Evolutionary conservation across 805 yeast genomes (phyloP).

Genomic region (Candida railenensis): DNA sequence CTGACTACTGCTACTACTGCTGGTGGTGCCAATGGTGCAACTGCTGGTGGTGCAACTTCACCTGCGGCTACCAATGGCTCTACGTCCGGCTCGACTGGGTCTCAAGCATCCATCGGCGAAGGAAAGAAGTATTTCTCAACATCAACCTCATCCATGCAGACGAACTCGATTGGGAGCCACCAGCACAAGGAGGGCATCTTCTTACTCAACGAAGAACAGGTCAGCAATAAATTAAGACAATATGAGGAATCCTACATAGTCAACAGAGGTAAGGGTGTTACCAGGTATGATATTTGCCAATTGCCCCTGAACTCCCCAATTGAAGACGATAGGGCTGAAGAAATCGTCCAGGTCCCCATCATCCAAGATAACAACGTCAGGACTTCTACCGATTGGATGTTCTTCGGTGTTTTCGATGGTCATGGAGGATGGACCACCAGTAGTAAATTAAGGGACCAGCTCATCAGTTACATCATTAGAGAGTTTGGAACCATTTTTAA

Average conservation of each 20-base stretch:
- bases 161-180: constrained; percentile 40
- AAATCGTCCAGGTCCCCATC: constrained; percentile 71
- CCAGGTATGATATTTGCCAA: constrained; percentile 86
- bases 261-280: constrained; percentile 82
- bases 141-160: constrained; percentile 45
- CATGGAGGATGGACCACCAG: constrained; percentile 97
- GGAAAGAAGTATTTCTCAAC: constrained; percentile 29
- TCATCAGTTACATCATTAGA: constrained; percentile 72
- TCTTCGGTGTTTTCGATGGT: constrained; percentile 95
- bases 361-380: constrained; percentile 54
- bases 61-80: constrained; percentile 3
- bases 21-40: neutral
- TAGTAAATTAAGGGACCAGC: constrained; percentile 74
- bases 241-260: constrained; percentile 79
- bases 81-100: neutral
- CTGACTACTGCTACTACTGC: neutral
- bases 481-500: constrained; percentile 69
- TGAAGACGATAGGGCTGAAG: constrained; percentile 90
- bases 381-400: constrained; percentile 74
- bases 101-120: constrained; percentile 8
- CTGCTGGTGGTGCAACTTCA: constrained; percentile 10
- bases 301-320: constrained; percentile 89
- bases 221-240: constrained; percentile 63
- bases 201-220: constrained; percentile 66
- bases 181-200: constrained; percentile 56